Evolutionary conservation across 768 basidiomycete species (phyloP).

Genomic region (Tulasnella sp.): DNA sequence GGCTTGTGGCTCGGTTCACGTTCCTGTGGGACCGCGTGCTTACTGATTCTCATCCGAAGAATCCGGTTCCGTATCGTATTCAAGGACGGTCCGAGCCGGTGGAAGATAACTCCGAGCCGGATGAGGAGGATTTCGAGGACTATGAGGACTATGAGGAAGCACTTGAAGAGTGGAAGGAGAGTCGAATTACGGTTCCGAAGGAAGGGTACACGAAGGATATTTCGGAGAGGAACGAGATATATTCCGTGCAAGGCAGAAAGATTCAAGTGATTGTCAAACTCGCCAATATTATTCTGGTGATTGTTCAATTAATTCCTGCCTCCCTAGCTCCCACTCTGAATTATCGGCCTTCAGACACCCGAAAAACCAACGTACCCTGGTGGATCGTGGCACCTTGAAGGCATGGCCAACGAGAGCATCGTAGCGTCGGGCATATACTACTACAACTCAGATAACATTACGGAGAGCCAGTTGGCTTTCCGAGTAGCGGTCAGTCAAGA

Average conservation of each 20-base stretch:
- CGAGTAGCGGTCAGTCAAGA: conserved; percentile 25
- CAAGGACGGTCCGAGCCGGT: background rate
- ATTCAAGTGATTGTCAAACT: conserved; percentile 39
- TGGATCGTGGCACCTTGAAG: conserved; percentile 39
- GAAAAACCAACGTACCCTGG: conserved; percentile 42
- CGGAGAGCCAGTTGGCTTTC: conserved; percentile 31
- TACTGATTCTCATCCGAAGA: conserved; percentile 6
- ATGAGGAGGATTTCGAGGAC: background rate
- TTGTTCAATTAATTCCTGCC: background rate
- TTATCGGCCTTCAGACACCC: conserved; percentile 24
- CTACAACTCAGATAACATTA: conserved; percentile 31
- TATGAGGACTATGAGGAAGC: background rate
- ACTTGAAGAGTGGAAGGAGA: background rate
- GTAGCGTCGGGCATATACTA: conserved; percentile 29
- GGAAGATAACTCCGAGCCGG: background rate
- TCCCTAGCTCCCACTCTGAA: background rate
- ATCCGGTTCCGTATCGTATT: background rate
- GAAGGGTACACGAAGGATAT: conserved; percentile 1
- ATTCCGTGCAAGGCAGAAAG: conserved; percentile 32
- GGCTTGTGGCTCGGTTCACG: conserved; percentile 2
- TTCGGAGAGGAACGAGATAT: background rate
- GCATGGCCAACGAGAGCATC: conserved; percentile 29
- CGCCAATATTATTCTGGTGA: conserved; percentile 39
- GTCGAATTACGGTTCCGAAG: background rate
- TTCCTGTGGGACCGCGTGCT: conserved; percentile 6